Percentiles rank a stretch among this genome's conserved stretches.
These are phyloP conservation scores for Candida insectorum DNA, from an alignment of 805 yeast species.

Conservation along the genomic window DNA sequence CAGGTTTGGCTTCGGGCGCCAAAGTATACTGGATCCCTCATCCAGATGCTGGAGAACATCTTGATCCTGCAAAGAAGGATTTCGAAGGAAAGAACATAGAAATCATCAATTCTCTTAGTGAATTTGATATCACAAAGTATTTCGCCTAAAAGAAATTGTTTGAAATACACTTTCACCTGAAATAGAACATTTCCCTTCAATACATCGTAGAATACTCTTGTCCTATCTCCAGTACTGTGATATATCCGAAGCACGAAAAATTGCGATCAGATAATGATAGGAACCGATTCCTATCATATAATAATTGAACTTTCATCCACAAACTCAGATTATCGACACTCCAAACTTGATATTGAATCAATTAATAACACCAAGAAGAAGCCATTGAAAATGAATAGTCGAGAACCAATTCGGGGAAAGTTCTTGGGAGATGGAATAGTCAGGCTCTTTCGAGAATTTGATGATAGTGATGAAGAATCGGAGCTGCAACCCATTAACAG, in stretches of 20 bases:
- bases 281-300: slow-evolving; percentile 40
- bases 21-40: slow-evolving; percentile 96
- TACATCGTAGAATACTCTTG: background rate
- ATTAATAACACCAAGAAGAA: slow-evolving; percentile 19
- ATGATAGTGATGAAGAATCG: slow-evolving; percentile 13
- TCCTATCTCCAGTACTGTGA: too few relatives aligned
- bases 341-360: slow-evolving; percentile 25
- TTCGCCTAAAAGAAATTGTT: too few relatives aligned
- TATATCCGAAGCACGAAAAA: background rate
- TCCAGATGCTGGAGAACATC: slow-evolving; percentile 50
- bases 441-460: slow-evolving; percentile 56
- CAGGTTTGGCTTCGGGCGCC: slow-evolving; percentile 82
- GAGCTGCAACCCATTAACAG: background rate
- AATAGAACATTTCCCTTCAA: background rate
- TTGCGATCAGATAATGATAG: slow-evolving; percentile 17
- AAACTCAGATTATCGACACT: slow-evolving; percentile 28
- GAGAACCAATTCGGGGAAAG: slow-evolving; percentile 57
- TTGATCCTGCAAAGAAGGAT: slow-evolving; percentile 24
- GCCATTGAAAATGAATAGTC: slow-evolving; percentile 14
- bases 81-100: slow-evolving; percentile 49
- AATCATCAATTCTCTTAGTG: slow-evolving; percentile 48
- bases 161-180: background rate
- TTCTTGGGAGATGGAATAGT: slow-evolving; percentile 74
- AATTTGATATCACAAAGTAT: slow-evolving; percentile 41
- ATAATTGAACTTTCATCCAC: slow-evolving; percentile 21